phyloP scores from a whole-genome alignment of 192 early-diverging fungal genomes.

The Glomus cerebriforme region DNA sequence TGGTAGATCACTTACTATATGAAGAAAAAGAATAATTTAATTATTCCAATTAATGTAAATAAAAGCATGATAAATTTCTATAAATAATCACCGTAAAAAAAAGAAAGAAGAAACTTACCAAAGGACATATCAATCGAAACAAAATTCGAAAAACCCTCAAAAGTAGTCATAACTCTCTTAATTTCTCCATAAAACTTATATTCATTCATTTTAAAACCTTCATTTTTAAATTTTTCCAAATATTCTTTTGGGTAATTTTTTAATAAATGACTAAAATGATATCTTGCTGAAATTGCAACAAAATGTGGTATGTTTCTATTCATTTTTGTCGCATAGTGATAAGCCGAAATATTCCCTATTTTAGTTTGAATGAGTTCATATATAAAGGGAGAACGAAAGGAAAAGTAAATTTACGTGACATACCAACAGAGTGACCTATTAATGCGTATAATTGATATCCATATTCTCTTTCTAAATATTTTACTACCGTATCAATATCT shows the following conservation, averaged over 20 bases:
- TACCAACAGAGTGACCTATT: neutral
- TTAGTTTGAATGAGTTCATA: neutral
- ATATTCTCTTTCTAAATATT: neutral
- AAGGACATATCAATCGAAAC: neutral
- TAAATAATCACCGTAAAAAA: too few relatives aligned
- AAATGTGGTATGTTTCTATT: neutral
- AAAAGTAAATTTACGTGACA: neutral
- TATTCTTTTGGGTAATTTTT: neutral
- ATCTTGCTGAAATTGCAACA: neutral
- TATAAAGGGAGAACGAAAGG: neutral
- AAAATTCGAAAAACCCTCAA: neutral
- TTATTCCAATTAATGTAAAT: too few relatives aligned
- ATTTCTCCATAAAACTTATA: neutral
- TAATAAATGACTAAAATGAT: neutral
- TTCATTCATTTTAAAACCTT: neutral
- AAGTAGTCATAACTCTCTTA: neutral
- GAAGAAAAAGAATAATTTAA: neutral
- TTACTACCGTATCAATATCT: neutral
- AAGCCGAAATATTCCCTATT: neutral
- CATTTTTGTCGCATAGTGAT: neutral
- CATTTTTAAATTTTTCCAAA: neutral
- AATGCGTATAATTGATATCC: neutral
- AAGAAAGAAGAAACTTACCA: neutral
- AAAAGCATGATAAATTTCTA: neutral
- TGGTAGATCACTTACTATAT: neutral